phyloP scores from a whole-genome alignment of 2,329 filamentous ascomycete species.

The Mycosphaerelloides madeirae region DNA sequence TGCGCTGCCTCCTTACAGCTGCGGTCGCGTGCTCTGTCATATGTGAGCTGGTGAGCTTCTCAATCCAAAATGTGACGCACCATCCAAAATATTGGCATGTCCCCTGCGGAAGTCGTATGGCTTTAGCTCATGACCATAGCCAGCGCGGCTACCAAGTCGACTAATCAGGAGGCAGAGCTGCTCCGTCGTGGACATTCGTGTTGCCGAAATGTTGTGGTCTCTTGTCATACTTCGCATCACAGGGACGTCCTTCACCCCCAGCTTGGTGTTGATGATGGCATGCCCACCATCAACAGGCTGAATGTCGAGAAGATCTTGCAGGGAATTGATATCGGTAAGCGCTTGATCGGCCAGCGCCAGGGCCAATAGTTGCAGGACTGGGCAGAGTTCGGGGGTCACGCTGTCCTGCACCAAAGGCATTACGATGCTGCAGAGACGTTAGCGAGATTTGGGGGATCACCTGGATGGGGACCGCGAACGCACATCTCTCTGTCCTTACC shows the following conservation, averaged over 20 bases:
- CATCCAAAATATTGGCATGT: conserved; percentile 7
- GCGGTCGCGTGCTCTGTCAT: too few species aligned
- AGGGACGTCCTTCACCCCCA: not conserved
- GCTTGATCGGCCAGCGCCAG: conserved; percentile 10
- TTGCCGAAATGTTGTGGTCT: not conserved
- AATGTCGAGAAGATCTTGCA: conserved; percentile 1
- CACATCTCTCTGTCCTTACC: conserved; percentile 1
- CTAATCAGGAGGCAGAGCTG: not conserved
- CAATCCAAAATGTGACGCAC: too few species aligned
- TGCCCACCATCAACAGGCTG: not conserved
- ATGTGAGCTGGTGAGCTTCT: too few species aligned
- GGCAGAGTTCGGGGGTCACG: conserved; percentile 2
- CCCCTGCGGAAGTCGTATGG: conserved; percentile 9
- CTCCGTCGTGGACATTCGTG: conserved; percentile 2
- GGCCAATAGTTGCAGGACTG: conserved; percentile 7
- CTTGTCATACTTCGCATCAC: conserved; percentile 1
- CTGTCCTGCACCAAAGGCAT: conserved; percentile 2
- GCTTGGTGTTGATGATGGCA: not conserved
- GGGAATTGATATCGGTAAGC: conserved; percentile 1
- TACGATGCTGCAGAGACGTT: not conserved
- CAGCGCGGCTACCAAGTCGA: conserved; percentile 5
- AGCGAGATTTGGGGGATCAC: not conserved
- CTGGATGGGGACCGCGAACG: not conserved
- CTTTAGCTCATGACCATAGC: conserved; percentile 3
- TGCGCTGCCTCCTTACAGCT: too few species aligned